Percentiles rank a stretch among this genome's conserved stretches.
These are phyloP conservation scores for Sugiyamaella paludigena DNA, from an alignment of 1,139 yeast genomes.

Conservation along the genomic window DNA sequence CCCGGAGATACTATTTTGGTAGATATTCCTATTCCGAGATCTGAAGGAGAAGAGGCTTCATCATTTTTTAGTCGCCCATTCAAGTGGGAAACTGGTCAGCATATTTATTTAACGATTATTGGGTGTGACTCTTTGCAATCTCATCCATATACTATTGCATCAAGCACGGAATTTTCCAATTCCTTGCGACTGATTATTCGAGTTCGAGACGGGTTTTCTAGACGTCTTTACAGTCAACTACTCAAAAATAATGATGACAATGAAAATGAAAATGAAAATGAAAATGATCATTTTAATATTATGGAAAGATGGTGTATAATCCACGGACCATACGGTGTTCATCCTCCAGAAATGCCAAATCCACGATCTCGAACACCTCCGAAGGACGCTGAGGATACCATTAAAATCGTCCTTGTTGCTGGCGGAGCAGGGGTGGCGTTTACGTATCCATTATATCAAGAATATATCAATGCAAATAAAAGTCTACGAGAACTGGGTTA, in stretches of 20 bases:
- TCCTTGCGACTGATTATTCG: constrained; percentile 29
- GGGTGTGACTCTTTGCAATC: constrained; percentile 27
- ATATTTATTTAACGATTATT: constrained; percentile 27
- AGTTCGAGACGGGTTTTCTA: constrained; percentile 31
- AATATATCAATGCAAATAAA: constrained; percentile 19
- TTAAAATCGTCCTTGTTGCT: constrained; percentile 26
- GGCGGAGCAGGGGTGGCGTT: constrained; percentile 36
- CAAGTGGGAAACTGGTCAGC: constrained; percentile 31
- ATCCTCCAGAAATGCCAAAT: constrained; percentile 18
- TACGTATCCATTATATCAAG: constrained; percentile 30
- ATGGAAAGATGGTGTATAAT: constrained; percentile 25
- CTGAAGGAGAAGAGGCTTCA: neutral
- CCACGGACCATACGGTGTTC: constrained; percentile 34
- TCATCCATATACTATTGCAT: constrained; percentile 32
- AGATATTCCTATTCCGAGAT: constrained; percentile 28
- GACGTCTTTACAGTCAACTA: constrained; percentile 11
- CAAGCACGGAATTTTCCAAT: constrained; percentile 22
- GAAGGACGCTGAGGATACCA: neutral
- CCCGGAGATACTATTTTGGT: constrained; percentile 30
- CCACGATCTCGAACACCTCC: constrained; percentile 4
- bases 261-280: too few species aligned
- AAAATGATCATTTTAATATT: constrained; percentile 13
- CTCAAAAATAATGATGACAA: too few species aligned
- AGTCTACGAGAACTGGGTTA: constrained; percentile 1
- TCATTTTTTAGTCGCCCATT: constrained; percentile 17